Conservation (phyloP, 805 yeast species). For the Priceomyces melissophilus region DNA sequence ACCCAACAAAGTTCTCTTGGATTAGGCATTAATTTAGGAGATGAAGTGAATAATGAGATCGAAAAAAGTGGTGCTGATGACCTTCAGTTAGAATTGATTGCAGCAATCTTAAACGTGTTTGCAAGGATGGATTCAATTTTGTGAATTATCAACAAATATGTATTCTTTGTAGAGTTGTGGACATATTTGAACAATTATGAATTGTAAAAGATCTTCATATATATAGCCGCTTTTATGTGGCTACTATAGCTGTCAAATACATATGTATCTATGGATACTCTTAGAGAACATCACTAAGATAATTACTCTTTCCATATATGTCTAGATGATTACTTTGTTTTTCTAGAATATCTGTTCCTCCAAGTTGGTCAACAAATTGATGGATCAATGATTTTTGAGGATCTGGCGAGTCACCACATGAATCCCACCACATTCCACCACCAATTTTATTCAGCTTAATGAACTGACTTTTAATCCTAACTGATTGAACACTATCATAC, state of each 20-base stretch:
- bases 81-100: slow-evolving; percentile 79
- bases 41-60: slow-evolving; percentile 51
- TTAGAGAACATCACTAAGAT: slow-evolving; percentile 8
- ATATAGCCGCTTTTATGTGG: too few species aligned
- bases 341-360: slow-evolving; percentile 16
- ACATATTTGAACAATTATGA: too few species aligned
- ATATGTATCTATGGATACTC: slow-evolving; percentile 1
- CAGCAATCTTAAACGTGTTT: slow-evolving; percentile 88
- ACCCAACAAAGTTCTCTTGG: slow-evolving; percentile 59
- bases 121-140: slow-evolving; percentile 88
- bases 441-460: slow-evolving; percentile 49
- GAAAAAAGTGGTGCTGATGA: slow-evolving; percentile 50
- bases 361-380: slow-evolving; percentile 44
- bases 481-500: slow-evolving; percentile 64
- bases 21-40: slow-evolving; percentile 65
- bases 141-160: too few species aligned
- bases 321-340: slow-evolving; percentile 11
- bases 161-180: too few species aligned
- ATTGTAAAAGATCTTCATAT: neutral
- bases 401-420: slow-evolving; percentile 61
- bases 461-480: slow-evolving; percentile 56
- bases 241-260: neutral
- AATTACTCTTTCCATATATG: slow-evolving; percentile 13
- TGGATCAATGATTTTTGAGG: slow-evolving; percentile 38
- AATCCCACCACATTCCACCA: slow-evolving; percentile 97